These are phyloP conservation scores for Sanghuangporus sanghuang DNA, from an alignment of 1,284 basidiomycete species.

Conservation along the genomic window DNA sequence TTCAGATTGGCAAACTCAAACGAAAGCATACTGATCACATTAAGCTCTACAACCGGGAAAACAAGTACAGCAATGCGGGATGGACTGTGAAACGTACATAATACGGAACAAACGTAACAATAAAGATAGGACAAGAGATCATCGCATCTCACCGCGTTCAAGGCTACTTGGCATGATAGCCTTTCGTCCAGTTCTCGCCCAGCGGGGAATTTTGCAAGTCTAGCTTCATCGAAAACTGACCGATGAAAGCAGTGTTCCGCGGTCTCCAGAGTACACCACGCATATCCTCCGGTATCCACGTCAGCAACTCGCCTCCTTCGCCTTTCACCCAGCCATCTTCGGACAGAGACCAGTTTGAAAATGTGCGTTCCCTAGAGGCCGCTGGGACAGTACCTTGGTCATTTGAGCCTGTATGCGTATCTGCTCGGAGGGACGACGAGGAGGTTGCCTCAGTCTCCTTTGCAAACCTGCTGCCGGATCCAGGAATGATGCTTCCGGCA, in stretches of 20 bases:
- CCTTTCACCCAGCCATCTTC: neutral
- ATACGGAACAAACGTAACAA: too few species aligned
- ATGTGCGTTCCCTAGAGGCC: neutral
- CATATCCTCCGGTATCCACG: neutral
- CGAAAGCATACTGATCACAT: too few species aligned
- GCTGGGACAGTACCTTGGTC: neutral
- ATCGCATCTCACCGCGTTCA: neutral
- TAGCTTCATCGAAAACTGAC: neutral
- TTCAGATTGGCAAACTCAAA: too few species aligned
- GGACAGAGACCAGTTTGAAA: neutral
- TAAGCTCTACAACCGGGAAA: too few species aligned
- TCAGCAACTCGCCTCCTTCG: neutral
- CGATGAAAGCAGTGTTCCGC: neutral
- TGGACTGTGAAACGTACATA: too few species aligned
- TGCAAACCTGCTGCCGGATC: neutral
- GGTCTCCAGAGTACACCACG: neutral
- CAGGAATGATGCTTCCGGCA: constrained; percentile 27
- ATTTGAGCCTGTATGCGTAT: neutral
- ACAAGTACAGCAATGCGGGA: too few species aligned
- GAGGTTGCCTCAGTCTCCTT: constrained; percentile 5
- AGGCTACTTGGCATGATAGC: neutral
- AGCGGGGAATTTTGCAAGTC: neutral
- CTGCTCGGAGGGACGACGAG: neutral
- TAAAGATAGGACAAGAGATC: too few species aligned
- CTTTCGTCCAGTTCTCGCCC: neutral